Conservation (phyloP, 768 basidiomycete genomes). For the Russula brevipes region DNA sequence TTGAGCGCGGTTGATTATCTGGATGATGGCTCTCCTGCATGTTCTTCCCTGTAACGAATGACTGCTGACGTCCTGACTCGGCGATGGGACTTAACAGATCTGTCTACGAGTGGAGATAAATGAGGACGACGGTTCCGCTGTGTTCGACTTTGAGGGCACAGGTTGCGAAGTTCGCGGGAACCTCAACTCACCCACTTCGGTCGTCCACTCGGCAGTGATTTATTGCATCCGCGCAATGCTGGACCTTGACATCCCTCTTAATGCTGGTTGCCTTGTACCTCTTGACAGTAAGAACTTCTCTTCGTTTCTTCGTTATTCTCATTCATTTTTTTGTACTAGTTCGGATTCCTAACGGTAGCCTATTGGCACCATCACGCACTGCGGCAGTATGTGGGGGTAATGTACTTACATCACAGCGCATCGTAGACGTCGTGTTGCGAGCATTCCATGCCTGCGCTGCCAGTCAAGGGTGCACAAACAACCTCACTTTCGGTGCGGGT, state of each 20-base stretch:
- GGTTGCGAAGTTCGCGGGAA: constrained; percentile 82
- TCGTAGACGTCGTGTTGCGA: constrained; percentile 89
- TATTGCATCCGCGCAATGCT: constrained; percentile 89
- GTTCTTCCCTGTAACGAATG: constrained; percentile 22
- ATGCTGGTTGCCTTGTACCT: constrained; percentile 89
- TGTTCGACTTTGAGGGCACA: constrained; percentile 81
- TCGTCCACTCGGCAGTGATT: constrained; percentile 82
- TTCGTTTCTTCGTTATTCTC: neutral
- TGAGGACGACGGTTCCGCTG: constrained; percentile 64
- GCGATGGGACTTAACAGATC: constrained; percentile 43
- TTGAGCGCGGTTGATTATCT: constrained; percentile 77
- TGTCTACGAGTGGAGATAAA: constrained; percentile 73
- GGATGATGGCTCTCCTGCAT: constrained; percentile 81
- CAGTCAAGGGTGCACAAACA: constrained; percentile 92
- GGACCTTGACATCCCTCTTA: constrained; percentile 82
- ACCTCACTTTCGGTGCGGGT: constrained; percentile 83
- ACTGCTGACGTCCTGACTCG: neutral
- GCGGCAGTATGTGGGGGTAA: constrained; percentile 94
- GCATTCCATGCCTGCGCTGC: constrained; percentile 91
- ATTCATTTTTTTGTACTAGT: constrained; percentile 41
- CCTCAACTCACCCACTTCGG: constrained; percentile 79
- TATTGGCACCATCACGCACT: constrained; percentile 77
- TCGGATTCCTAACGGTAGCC: constrained; percentile 69
- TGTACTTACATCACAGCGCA: constrained; percentile 86
- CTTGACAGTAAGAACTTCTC: constrained; percentile 52